Base-by-base conservation (phyloP, 208 protist species). In the Acanthamoeba healyi region DNA sequence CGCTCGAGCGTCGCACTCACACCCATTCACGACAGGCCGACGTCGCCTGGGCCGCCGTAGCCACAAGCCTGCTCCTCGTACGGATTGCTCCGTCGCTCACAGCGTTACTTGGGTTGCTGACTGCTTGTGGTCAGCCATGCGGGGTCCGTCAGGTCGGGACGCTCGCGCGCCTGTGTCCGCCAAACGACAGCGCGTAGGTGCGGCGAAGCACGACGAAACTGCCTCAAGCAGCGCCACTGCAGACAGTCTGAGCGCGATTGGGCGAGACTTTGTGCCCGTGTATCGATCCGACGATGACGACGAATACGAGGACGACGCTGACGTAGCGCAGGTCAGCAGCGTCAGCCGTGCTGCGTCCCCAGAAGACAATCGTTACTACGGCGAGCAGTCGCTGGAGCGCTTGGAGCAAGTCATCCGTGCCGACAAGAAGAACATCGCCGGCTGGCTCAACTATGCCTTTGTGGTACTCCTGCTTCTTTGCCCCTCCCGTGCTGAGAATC, bases 391-490 rank as follows among this genome's bases (percentile, higher is more conserved):
- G 46, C 82, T 46, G 19, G 54, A 90, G 82, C 42, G 56, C 29
- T 36, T 70, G 54, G 51, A 58, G 40, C 82, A 46, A 26, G 54
- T 38, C 36, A 61, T 90, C 22, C 44, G 51, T n/a, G 26, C 29
- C 32, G 29, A 90, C 40, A 34, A 34, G 34, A 12, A 63, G n/a
- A 90, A 90, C 36, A 36, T 67, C 15, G 51, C 82, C 29, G 54
- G 32, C 26, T 90, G 82, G 82, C 32, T 90, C 54, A 90, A 67
- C 36, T 90, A 90, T 26, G 82, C 82, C 26, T 70, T 90, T 17
- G n/a, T 42, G 49, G 82, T 90, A 40, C n/a, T 7, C 29, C 58
- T 14, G 2, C 9, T 82, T 22, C 40, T 40, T 22, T 44, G 12
- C 26, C 54, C 24, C 24, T 17, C 12, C 19, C 19, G 56, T 61